Percentiles rank a stretch among this genome's conserved stretches.
Evolutionary conservation across 1,139 yeast genomes (phyloP).

Genomic region (Magnusiomyces sp.): DNA sequence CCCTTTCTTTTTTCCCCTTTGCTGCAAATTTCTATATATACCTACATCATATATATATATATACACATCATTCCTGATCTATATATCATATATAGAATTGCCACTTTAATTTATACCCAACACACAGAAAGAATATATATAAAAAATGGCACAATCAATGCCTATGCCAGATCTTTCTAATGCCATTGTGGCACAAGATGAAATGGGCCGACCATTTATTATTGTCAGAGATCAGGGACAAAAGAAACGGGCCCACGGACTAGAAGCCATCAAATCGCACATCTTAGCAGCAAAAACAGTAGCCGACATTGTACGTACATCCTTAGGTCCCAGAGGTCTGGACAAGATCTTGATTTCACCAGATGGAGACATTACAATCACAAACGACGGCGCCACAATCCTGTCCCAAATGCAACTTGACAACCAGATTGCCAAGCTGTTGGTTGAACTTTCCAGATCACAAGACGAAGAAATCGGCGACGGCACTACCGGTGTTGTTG

Average conservation of each 20-base stretch:
- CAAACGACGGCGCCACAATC: constrained; percentile 98
- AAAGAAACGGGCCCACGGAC: constrained; percentile 79
- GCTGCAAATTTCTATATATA: too few relatives aligned
- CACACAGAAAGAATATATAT: too few relatives aligned
- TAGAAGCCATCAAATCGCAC: constrained; percentile 88
- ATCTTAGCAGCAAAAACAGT: constrained; percentile 94
- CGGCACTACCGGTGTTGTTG: constrained; percentile 99
- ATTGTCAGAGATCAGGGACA: constrained; percentile 95
- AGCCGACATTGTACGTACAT: constrained; percentile 83
- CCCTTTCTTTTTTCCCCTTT: too few relatives aligned
- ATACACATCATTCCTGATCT: too few relatives aligned
- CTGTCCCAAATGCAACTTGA: constrained; percentile 93
- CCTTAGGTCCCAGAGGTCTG: constrained; percentile 96
- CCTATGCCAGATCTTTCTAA: constrained; percentile 90
- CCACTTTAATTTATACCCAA: too few relatives aligned
- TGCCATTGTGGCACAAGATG: constrained; percentile 98
- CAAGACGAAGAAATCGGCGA: constrained; percentile 99
- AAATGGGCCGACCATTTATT: constrained; percentile 97
- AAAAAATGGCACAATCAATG: constrained; percentile 31
- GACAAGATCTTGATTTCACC: constrained; percentile 90
- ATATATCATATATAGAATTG: too few relatives aligned
- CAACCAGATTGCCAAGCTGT: constrained; percentile 88
- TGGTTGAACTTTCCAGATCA: constrained; percentile 88
- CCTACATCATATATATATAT: too few relatives aligned
- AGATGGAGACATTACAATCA: constrained; percentile 95